Percentiles rank a stretch among this genome's conserved stretches.
phyloP scores from a whole-genome alignment of 1,284 basidiomycete genomes.

The Apiotrichum porosum region DNA sequence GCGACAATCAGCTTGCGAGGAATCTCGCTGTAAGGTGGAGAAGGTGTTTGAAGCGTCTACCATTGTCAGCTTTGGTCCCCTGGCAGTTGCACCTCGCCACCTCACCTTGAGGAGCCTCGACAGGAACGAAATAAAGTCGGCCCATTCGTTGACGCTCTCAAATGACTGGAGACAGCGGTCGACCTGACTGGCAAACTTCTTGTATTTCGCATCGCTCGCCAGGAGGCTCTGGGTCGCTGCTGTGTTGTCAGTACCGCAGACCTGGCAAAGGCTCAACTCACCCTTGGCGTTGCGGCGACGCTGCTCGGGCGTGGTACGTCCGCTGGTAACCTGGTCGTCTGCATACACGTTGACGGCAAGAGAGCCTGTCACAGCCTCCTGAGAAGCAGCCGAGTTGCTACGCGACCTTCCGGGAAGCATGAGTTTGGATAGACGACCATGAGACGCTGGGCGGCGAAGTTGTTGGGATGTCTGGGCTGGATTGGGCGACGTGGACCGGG shows the following conservation, averaged over 20 bases:
- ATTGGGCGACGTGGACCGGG: slow-evolving; percentile 17
- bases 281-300: slow-evolving; percentile 35
- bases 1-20: slow-evolving; percentile 91
- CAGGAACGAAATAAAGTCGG: slow-evolving; percentile 97
- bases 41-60: slow-evolving; percentile 76
- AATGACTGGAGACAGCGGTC: slow-evolving; percentile 90
- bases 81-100: slow-evolving; percentile 2
- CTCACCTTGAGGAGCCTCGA: slow-evolving; percentile 87
- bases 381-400: slow-evolving; percentile 29
- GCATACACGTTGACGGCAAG: slow-evolving; percentile 23
- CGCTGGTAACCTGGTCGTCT: slow-evolving; percentile 24
- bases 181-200: slow-evolving; percentile 86
- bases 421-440: slow-evolving; percentile 35
- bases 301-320: slow-evolving; percentile 41
- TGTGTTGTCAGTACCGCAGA: slow-evolving; percentile 3
- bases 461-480: background rate
- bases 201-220: slow-evolving; percentile 78
- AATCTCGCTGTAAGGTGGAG: slow-evolving; percentile 86
- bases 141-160: slow-evolving; percentile 97
- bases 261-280: too few relatives aligned
- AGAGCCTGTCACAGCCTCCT: slow-evolving; percentile 10
- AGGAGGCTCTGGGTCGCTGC: slow-evolving; percentile 37
- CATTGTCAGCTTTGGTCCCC: background rate
- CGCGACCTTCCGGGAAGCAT: slow-evolving; percentile 35
- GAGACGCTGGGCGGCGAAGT: slow-evolving; percentile 33